Percentiles rank a stretch among this genome's conserved stretches.
These are phyloP conservation scores for Wallacemonas sp. DNA, from an alignment of 208 protist genomes.

Conservation along the genomic window DNA sequence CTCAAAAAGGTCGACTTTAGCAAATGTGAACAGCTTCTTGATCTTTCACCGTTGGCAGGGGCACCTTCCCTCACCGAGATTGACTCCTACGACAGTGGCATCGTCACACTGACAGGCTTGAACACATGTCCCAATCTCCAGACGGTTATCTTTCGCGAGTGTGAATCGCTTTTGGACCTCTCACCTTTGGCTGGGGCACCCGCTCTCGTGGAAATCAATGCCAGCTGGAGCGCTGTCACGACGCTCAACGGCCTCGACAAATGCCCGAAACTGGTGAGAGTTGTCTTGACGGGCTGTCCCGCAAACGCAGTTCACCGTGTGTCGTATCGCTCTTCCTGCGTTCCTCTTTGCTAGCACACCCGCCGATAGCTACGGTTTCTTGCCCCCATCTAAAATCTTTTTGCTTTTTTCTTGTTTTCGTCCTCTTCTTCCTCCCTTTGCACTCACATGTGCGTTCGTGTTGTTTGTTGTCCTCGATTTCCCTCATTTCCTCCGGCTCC, in stretches of 20 bases:
- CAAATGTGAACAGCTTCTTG: too few species aligned
- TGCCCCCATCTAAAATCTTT: neutral
- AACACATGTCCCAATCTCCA: neutral
- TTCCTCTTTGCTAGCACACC: neutral
- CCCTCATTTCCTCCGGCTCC: neutral
- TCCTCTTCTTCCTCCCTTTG: constrained; percentile 6
- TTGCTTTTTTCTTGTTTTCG: neutral
- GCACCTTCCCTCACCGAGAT: neutral
- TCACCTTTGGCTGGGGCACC: too few species aligned
- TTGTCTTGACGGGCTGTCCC: too few species aligned
- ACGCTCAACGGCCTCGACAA: too few species aligned
- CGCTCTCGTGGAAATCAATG: too few species aligned
- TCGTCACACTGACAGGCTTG: neutral
- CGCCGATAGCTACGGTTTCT: neutral
- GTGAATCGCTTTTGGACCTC: neutral
- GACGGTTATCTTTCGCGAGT: neutral
- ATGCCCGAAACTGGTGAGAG: too few species aligned
- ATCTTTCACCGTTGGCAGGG: neutral
- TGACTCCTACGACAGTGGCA: neutral
- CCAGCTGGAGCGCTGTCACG: too few species aligned
- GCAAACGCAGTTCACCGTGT: too few species aligned
- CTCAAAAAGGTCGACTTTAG: too few species aligned
- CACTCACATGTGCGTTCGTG: too few species aligned
- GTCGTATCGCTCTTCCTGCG: neutral
- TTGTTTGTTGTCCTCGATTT: constrained; percentile 1